Base-by-base conservation (phyloP, 805 yeast species). In the Pichia manshurica region DNA sequence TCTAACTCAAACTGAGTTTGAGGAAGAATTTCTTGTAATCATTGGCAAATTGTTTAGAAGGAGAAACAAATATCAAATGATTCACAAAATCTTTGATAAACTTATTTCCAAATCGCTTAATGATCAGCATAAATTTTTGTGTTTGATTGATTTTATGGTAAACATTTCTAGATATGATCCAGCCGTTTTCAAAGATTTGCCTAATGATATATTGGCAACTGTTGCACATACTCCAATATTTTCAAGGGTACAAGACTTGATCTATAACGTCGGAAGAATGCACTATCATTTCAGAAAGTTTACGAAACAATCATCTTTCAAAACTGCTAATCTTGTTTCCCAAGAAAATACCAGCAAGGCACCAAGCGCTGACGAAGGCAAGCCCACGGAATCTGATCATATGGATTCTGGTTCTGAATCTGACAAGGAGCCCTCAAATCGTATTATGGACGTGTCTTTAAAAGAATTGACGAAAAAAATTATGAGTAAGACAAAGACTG, bases 61-160 rank as follows among this genome's bases (percentile, higher is more conserved):
- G 34, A 39, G 37, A 16, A 41, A 44, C 33, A 47, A 42, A 38
- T 54, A 55, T 29, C 37, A 52, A 10, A 33, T 52, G 3, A 50
- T 54, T 4, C 38, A 35, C 19, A 50, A 51, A 20, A 45, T 57
- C 8, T 59, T 58, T 45, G 51, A 45, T 17, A 45, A 41, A 13
- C 41, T 58, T 6, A 9, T 47, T 0, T 17, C 39, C 16, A 38
- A 25, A 4, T 39, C 49, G 5, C n/a, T 44, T 1, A 41, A 34
- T 16, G 54, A 56, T 37, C 15, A 37, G 9, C 46, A 53, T 32
- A 53, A 53, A 37, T 46, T 56, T 9, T 36, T 61, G 12, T 58
- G 61, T 31, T n/a, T 61, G 19, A 50, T 61, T 32, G 65, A 61
- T 50, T 58, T 57, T 22, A 23, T 52, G 41, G 46, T 60, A 4